These are phyloP conservation scores for Mariannaea sp. DNA, from an alignment of 2,329 filamentous ascomycete species.

Conservation along the genomic window DNA sequence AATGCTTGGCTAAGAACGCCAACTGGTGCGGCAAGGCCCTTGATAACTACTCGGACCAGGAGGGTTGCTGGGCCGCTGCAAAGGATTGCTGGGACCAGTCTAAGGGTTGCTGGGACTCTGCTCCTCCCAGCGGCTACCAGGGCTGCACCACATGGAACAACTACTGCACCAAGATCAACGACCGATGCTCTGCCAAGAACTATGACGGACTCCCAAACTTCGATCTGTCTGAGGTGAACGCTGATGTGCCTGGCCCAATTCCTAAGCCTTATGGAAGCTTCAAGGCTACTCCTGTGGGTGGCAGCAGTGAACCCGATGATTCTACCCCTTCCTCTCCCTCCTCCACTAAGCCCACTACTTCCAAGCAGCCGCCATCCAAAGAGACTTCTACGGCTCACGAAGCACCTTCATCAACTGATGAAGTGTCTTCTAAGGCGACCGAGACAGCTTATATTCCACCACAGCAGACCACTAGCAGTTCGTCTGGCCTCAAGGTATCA, in stretches of 20 bases:
- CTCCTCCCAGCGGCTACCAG: conserved; percentile 61
- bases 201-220: conserved; percentile 55
- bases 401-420: conserved; percentile 7
- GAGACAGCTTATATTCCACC: conserved; percentile 10
- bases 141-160: conserved; percentile 66
- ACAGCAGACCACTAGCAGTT: conserved; percentile 23
- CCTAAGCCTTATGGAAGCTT: conserved; percentile 40
- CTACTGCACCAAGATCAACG: conserved; percentile 60
- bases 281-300: conserved; percentile 23
- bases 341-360: conserved; percentile 16
- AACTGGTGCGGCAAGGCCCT: conserved; percentile 75
- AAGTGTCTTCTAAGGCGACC: conserved; percentile 19
- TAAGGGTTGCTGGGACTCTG: conserved; percentile 61
- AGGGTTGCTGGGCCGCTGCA: conserved; percentile 63
- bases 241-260: conserved; percentile 41
- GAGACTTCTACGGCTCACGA: not conserved
- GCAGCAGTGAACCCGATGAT: conserved; percentile 18
- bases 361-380: conserved; percentile 3
- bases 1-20: conserved; percentile 67
- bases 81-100: conserved; percentile 63
- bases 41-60: conserved; percentile 57
- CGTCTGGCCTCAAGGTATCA: conserved; percentile 39
- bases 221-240: conserved; percentile 41
- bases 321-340: not conserved
- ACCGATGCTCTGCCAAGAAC: conserved; percentile 47